Evolutionary conservation across 345 rosid species (phyloP), one percentile per base, ranked within the genome.

Genomic region (Cochlearia excelsa): DNA sequence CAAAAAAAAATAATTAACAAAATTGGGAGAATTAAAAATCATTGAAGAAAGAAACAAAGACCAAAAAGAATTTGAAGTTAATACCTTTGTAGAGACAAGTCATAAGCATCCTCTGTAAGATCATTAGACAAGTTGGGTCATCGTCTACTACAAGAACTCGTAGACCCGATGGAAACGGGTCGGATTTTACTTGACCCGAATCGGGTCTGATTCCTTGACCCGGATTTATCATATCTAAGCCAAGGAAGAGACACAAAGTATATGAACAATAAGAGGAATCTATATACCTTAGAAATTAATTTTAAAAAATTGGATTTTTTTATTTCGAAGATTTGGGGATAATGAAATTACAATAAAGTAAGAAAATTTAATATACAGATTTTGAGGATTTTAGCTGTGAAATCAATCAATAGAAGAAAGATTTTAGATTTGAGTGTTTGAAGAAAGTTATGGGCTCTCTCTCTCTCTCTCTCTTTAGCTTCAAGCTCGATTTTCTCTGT

Each of bases 101-200:
- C 72, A 55, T 66, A 7, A 93, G 89, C 99, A 89, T 93, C 82
- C 77, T 85, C 79, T 86, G 95, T 66, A 93, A 77, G 78, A 93
- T 83, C 88, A 68, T 75, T 35, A 93, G 95, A 71, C 99, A 93
- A 7, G 97, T 85, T 16, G 85, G 91, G 80, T 93, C 97, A 66
- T 93, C 99, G 61, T 86, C 97, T 61, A 93, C 99, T 41, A 89
- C 91, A 33, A 93, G 77, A 4, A 93, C 99, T 29, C 99, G 77
- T 3, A 93, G 68, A 57, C 94, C 94, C 4, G 67, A 84, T 40
- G 97, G 99, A 69, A 88, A 86, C 72, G 81, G 81, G 74, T 86
- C 90, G 51, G 86, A 38, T 39, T 35, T 54, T 1, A 27, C 66
- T 26, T 6, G 38, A 30, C 64, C 57, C 39, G 69, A 70, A 16